phyloP scores from a whole-genome alignment of 2,329 filamentous ascomycete species.

The Ilyonectria mors-panacis region DNA sequence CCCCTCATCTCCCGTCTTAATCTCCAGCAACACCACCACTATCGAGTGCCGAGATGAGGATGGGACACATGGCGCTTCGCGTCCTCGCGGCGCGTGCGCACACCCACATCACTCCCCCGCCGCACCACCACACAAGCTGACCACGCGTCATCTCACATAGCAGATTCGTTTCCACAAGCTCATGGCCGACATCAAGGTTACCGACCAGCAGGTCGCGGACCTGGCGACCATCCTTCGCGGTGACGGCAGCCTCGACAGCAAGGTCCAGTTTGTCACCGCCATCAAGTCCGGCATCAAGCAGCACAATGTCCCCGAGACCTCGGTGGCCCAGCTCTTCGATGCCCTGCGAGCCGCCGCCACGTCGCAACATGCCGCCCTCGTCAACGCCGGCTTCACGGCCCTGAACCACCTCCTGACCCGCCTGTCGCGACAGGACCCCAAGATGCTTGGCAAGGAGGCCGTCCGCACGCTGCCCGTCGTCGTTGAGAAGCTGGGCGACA shows the following conservation, averaged over 20 bases:
- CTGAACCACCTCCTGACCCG: constrained; percentile 91
- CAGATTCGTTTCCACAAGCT: constrained; percentile 42
- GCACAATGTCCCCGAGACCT: constrained; percentile 85
- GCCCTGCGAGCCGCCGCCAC: constrained; percentile 81
- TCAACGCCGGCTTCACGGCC: constrained; percentile 88
- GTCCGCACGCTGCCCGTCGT: constrained; percentile 81
- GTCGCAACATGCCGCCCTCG: constrained; percentile 83
- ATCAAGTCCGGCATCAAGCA: constrained; percentile 94
- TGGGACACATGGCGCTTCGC: constrained; percentile 35
- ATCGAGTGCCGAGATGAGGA: constrained; percentile 27
- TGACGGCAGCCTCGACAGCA: constrained; percentile 78
- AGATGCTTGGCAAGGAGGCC: constrained; percentile 78
- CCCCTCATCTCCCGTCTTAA: constrained; percentile 25
- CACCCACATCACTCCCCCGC: constrained; percentile 17
- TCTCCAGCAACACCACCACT: constrained; percentile 36
- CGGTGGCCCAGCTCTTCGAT: constrained; percentile 83
- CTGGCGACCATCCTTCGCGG: constrained; percentile 68
- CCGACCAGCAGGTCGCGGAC: constrained; percentile 71
- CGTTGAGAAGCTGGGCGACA: constrained; percentile 88
- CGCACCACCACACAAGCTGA: constrained; percentile 28
- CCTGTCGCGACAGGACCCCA: constrained; percentile 86
- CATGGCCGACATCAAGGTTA: constrained; percentile 70
- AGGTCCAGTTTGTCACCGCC: constrained; percentile 78
- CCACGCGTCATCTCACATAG: constrained; percentile 7
- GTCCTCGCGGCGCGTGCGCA: constrained; percentile 24